Conservation (phyloP, 1,139 yeast species). For the Debaryomyces singareniensis region DNA sequence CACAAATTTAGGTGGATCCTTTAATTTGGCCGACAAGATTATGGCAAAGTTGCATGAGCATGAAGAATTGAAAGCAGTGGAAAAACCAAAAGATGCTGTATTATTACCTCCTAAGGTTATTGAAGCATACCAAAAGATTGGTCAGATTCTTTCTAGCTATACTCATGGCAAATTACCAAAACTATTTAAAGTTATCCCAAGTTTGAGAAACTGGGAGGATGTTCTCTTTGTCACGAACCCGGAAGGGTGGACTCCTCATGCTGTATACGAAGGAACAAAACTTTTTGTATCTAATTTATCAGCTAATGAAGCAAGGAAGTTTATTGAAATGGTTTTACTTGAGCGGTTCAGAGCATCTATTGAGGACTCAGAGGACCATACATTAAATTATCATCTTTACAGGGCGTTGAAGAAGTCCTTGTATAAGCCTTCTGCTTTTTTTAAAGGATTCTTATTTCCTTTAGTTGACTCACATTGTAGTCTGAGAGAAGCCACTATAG, state of each 20-base stretch:
- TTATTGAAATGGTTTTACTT: slow-evolving; percentile 66
- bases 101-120: slow-evolving; percentile 92
- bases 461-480: slow-evolving; percentile 79
- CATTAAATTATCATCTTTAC: slow-evolving; percentile 84
- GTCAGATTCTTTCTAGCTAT: slow-evolving; percentile 82
- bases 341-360: slow-evolving; percentile 83
- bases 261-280: slow-evolving; percentile 90
- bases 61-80: slow-evolving; percentile 32
- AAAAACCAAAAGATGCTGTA: slow-evolving; percentile 42
- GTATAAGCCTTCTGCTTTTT: slow-evolving; percentile 96
- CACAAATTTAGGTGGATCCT: slow-evolving; percentile 32
- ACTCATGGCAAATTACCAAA: slow-evolving; percentile 95
- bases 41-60: slow-evolving; percentile 82
- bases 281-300: slow-evolving; percentile 84
- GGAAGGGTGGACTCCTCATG: slow-evolving; percentile 93
- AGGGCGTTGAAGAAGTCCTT: slow-evolving; percentile 87
- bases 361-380: slow-evolving; percentile 64
- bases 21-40: slow-evolving; percentile 85
- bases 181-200: slow-evolving; percentile 88
- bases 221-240: slow-evolving; percentile 90
- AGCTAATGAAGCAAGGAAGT: slow-evolving; percentile 84
- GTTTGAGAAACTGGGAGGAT: slow-evolving; percentile 92
- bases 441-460: slow-evolving; percentile 92
- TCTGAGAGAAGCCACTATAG: slow-evolving; percentile 90
- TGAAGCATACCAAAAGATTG: slow-evolving; percentile 88